Evolutionary conservation across 2,329 filamentous ascomycete species (phyloP).

Genomic region (Aulographum hederae): DNA sequence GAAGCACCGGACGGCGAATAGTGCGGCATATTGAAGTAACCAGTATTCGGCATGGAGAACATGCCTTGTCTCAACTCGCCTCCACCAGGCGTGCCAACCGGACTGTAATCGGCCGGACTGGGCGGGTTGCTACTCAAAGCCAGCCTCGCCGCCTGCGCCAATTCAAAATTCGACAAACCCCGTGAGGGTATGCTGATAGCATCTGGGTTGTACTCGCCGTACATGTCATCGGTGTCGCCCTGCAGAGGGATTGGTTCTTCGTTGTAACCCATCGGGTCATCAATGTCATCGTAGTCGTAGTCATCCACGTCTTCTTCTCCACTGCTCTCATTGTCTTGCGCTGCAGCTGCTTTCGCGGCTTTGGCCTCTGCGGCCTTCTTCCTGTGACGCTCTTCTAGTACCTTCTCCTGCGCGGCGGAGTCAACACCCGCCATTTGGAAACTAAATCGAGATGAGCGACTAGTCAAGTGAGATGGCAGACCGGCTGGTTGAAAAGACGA

Average conservation of each 20-base stretch:
- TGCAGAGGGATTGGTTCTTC: conserved; percentile 11
- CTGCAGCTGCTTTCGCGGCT: conserved; percentile 20
- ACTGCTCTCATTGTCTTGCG: conserved; percentile 1
- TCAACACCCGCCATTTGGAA: conserved; percentile 63
- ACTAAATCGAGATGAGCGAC: conserved; percentile 62
- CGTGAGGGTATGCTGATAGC: too few species aligned
- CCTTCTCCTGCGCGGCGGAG: conserved; percentile 42
- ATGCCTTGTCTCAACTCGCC: too few species aligned
- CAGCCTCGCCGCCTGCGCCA: not conserved
- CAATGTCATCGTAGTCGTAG: conserved; percentile 18
- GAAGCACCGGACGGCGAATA: not conserved
- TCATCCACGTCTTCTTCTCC: conserved; percentile 11
- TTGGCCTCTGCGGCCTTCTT: conserved; percentile 43
- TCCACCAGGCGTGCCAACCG: not conserved
- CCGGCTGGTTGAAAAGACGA: conserved; percentile 13
- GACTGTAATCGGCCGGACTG: not conserved
- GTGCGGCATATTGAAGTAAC: too few species aligned
- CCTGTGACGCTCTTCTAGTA: conserved; percentile 55
- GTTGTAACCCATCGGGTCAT: conserved; percentile 19
- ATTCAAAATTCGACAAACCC: too few species aligned
- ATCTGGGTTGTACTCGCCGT: not conserved
- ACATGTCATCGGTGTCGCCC: conserved; percentile 3
- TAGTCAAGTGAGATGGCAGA: conserved; percentile 28
- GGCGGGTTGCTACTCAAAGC: conserved; percentile 2
- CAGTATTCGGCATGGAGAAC: too few species aligned